These are phyloP conservation scores for Cladosporium sp. DNA, from an alignment of 2,329 filamentous ascomycete species.

Conservation along the genomic window DNA sequence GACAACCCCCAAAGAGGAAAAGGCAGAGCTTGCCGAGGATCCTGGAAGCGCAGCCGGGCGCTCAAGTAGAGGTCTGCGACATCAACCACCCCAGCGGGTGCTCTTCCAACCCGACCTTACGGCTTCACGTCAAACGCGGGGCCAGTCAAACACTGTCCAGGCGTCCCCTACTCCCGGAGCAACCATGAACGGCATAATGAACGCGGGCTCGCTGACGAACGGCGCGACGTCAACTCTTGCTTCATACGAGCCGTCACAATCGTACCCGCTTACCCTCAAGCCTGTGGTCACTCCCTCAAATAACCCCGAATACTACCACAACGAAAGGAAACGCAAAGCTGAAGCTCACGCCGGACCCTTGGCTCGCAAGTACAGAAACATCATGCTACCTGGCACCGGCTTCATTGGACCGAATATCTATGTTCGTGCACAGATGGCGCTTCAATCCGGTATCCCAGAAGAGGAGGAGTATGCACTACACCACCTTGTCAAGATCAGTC, in stretches of 20 bases:
- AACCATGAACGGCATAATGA: conserved; percentile 48
- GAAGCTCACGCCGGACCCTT: conserved; percentile 37
- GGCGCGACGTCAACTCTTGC: conserved; percentile 50
- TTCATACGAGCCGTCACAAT: conserved; percentile 63
- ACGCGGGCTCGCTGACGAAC: conserved; percentile 22
- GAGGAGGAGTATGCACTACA: conserved; percentile 93
- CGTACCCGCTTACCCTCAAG: conserved; percentile 62
- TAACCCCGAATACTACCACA: conserved; percentile 63
- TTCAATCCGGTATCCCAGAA: conserved; percentile 71
- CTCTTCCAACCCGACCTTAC: conserved; percentile 79
- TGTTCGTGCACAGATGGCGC: conserved; percentile 74
- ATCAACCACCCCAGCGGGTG: conserved; percentile 78
- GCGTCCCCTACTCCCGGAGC: conserved; percentile 42
- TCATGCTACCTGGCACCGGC: conserved; percentile 61
- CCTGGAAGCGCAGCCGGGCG: conserved; percentile 36
- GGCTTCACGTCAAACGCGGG: conserved; percentile 59
- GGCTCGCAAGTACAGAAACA: conserved; percentile 45
- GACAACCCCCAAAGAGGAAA: conserved; percentile 49
- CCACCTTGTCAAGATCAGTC: conserved; percentile 92
- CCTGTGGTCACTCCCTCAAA: conserved; percentile 71
- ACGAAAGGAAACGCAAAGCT: conserved; percentile 47
- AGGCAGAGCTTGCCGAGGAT: conserved; percentile 47
- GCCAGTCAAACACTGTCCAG: conserved; percentile 29
- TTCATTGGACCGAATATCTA: conserved; percentile 79
- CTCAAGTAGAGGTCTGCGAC: conserved; percentile 45